These are phyloP conservation scores for Ilyonectria mors-panacis DNA, from an alignment of 2,329 filamentous ascomycete species.

Conservation along the genomic window DNA sequence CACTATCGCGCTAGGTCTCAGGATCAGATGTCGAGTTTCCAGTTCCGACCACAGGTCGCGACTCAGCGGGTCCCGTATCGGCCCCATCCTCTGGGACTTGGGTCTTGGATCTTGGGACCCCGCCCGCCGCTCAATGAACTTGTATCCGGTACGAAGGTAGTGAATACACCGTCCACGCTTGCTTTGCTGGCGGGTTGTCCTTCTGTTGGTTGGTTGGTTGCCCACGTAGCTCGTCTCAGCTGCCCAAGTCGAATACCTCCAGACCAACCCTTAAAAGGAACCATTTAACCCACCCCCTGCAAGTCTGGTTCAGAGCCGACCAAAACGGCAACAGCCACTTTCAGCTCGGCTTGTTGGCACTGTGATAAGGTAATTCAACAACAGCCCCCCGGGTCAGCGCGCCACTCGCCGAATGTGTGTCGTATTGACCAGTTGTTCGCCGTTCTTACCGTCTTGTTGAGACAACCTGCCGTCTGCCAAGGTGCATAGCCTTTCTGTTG, in stretches of 20 bases:
- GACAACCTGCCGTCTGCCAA: constrained; percentile 28
- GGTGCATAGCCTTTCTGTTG: constrained; percentile 20
- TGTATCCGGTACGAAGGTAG: constrained; percentile 17
- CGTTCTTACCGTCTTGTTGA: constrained; percentile 18
- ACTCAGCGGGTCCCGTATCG: constrained; percentile 38
- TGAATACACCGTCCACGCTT: not conserved
- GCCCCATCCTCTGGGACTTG: constrained; percentile 35
- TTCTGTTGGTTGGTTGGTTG: constrained; percentile 7
- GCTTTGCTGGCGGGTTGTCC: constrained; percentile 21
- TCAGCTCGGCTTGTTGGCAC: constrained; percentile 24
- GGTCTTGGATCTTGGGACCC: constrained; percentile 1
- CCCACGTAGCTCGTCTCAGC: constrained; percentile 16
- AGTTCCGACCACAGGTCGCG: constrained; percentile 31
- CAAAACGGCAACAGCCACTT: constrained; percentile 23
- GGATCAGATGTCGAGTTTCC: constrained; percentile 38
- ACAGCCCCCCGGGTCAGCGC: constrained; percentile 16
- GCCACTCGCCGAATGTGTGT: constrained; percentile 26
- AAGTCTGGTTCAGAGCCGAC: constrained; percentile 18
- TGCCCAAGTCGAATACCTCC: constrained; percentile 16
- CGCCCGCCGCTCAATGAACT: constrained; percentile 13
- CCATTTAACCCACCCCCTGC: constrained; percentile 27
- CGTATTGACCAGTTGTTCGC: constrained; percentile 26
- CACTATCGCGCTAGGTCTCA: constrained; percentile 28
- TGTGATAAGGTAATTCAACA: constrained; percentile 28
- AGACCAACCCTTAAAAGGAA: constrained; percentile 11